These are phyloP conservation scores for Taphrina deformans DNA, from an alignment of 1,139 yeast genomes.

Conservation along the genomic window DNA sequence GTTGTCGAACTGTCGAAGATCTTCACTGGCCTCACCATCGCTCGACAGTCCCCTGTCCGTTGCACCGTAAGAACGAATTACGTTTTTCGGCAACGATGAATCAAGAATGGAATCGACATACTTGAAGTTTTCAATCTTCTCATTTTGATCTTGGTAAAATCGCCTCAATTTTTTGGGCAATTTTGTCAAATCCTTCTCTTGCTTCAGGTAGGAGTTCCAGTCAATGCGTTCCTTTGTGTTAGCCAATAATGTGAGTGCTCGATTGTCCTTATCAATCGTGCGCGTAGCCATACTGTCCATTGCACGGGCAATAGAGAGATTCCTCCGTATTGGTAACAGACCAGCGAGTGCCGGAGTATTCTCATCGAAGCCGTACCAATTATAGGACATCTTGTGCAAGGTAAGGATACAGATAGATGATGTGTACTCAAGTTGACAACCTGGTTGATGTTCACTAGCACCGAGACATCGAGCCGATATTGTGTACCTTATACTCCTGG, in stretches of 20 bases:
- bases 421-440: too few species aligned
- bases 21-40: slow-evolving; percentile 44
- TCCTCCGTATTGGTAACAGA: slow-evolving; percentile 20
- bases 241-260: slow-evolving; percentile 63
- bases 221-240: slow-evolving; percentile 51
- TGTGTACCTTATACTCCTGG: too few species aligned
- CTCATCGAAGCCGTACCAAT: slow-evolving; percentile 24
- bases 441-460: too few species aligned
- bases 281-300: slow-evolving; percentile 19
- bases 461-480: too few species aligned
- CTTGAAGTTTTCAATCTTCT: slow-evolving; percentile 56
- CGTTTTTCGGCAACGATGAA: slow-evolving; percentile 66
- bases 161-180: slow-evolving; percentile 41
- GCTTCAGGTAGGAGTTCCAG: slow-evolving; percentile 51
- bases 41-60: slow-evolving; percentile 35
- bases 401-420: too few species aligned
- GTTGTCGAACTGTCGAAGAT: slow-evolving; percentile 35
- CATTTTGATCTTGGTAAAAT: slow-evolving; percentile 52
- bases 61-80: slow-evolving; percentile 62
- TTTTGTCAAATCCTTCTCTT: slow-evolving; percentile 42
- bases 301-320: slow-evolving; percentile 6
- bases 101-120: slow-evolving; percentile 69
- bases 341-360: slow-evolving; percentile 24
- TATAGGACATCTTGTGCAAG: background rate
- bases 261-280: slow-evolving; percentile 21